Base-by-base conservation (phyloP, 306 rosid species). In the Benincasa hispida region DNA sequence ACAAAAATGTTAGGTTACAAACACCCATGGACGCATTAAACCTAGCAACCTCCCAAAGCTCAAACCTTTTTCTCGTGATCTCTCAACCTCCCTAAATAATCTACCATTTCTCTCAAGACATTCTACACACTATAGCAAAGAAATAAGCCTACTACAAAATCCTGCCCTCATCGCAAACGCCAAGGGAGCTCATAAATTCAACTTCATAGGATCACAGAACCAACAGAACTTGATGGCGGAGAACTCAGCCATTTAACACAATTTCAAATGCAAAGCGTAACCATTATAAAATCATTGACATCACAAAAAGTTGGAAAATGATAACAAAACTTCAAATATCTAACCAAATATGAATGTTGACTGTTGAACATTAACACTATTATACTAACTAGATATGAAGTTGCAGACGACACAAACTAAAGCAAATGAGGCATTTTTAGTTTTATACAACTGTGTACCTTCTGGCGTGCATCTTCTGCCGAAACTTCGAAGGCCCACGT, bases 401-500 rank as follows among this genome's bases (percentile, higher is more conserved):
- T 1, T 70, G 22, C 12, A 42, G 56, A n/a, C 9, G 4, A 27
- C 50, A 39, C 13, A 77, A 48, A 77, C 25, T 6, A 27, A 37
- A 22, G 42, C 47, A 41, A 68, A 70, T 3, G 60, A 60, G 56
- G 24, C 19, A 34, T 22, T 10, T 8, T 41, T 79, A 13, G 54
- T 80, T 24, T 63, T 17, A 32, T 35, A 61, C 19, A 34, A 32
- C 19, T 35, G 75, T 62, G 62, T 91, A 94, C 98, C 98, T 92
- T 94, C 97, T 4, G 98, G 95, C 3, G 97, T 88, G 85, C 97
- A 92, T 79, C 92, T 90, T 79, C 93, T 78, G 76, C 98, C 98
- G 53, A 94, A 94, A 79, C 82, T 84, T 24, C 21, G 89, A 88
- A 90, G 30, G 10, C 98, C 98, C 15, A 89, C 98, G 42, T 90